Base-by-base conservation (phyloP, 306 rosid species). In the Inga leiocalycina region DNA sequence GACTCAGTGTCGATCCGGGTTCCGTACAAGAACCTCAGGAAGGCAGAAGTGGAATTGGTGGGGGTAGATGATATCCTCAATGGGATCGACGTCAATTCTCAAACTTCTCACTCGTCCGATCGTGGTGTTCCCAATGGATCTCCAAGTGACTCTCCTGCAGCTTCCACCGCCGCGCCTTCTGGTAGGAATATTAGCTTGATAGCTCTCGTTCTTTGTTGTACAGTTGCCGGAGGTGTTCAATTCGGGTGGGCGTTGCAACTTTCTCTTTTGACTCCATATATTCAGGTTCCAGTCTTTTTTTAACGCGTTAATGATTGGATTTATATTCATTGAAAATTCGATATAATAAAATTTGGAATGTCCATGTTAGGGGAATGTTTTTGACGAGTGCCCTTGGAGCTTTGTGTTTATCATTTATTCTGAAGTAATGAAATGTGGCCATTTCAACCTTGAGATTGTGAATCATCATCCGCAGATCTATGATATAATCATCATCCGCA, bases 241-340 rank as follows among this genome's bases (percentile, higher is more conserved):
- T 95, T 95, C 49, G 99, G 99, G n/a, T 95, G 99, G 99, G 99
- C 99, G 70, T 86, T 95, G 85, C 99, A 95, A 83, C 99, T 95
- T 66, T 96, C 99, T 69, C 97, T 94, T 35, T 83, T 96, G 62
- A 96, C 98, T 74, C 99, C 99, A 2, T 96, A 96, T 76, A 86
- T 94, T 80, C 99, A 96, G 98, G 99, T 96, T 37, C 75, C 10
- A 52, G 32, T 44, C 43, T 62, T 16, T 3, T 32, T 75, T 13
- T 3, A 11, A 46, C 56, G 22, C 24, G 4, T 24, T 41, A 46
- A 35, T 66, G 39, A n/a, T 65, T 65, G 3, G 10, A n/a, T 75
- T 66, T 46, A 30, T 41, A 75, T 79, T 32, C 5, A 4, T 8
- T 11, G 32, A 3, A 24, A 37, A 45, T 70, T 14, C 19, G 45